Evolutionary conservation across 805 yeast genomes (phyloP), one percentile per base, ranked within the genome.

Genomic region (Candida morakotiae): DNA sequence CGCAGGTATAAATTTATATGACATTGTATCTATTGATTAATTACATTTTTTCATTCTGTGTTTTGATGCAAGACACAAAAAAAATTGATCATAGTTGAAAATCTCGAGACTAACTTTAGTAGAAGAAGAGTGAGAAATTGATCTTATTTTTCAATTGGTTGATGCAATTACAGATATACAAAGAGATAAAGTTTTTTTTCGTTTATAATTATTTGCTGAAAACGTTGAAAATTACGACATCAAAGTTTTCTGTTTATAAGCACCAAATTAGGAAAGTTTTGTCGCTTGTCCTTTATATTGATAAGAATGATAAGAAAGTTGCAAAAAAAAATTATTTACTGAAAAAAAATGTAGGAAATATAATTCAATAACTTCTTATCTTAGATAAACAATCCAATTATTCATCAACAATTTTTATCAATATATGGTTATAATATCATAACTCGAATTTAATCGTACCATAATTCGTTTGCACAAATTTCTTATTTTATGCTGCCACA

Each of bases 401-500:
- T n/a, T n/a, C 23, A 21, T 21, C 23, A 21, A 21, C 23, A 21
- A 21, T 21, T 21, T 21, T 21, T 21, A 21, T 9, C 23, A 21
- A 9, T 21, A 21, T 21, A 21, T 9, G 9, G 23, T 21, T 9
- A 21, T 21, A 21, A 21, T 21, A 21, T 21, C 9, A 7, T 7
- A 7, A 21, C 23, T 21, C 23, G 9, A 21, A 21, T 7, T 21
- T 21, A 9, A 21, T 21, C 9, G 23, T 7, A 24, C 14, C 26
- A 7, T 10, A 24, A 24, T 24, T n/a, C n/a, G 14, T 24, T 24
- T 24, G 9, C 26, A 24, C 8, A 6, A n/a, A 4, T 7, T 9
- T 24, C n/a, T 11, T 5, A 4, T 24, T 24, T 24, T 29, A 31
- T 31, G 34, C 34, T 31, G 35, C 24, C 31, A 35, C 28, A 35